These are phyloP conservation scores for Tulasnella sp. DNA, from an alignment of 768 basidiomycete genomes.

Conservation along the genomic window DNA sequence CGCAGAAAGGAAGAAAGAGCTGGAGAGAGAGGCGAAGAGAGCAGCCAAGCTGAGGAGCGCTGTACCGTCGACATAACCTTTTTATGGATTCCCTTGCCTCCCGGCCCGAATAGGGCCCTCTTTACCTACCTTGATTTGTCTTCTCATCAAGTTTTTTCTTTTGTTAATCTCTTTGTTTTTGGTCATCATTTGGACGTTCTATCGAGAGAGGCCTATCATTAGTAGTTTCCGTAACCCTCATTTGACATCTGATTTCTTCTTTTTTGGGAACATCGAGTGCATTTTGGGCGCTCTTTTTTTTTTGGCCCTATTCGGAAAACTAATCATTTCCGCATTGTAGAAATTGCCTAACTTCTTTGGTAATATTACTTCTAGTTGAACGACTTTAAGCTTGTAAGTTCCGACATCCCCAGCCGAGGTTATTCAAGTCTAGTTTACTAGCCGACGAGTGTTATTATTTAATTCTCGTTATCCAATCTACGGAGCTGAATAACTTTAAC, in stretches of 20 bases:
- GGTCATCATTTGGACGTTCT: conserved; percentile 10
- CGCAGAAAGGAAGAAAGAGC: conserved; percentile 68
- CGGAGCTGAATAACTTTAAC: too few species aligned
- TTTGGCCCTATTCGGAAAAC: neutral
- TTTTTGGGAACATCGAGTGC: neutral
- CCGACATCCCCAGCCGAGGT: too few species aligned
- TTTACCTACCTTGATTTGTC: neutral
- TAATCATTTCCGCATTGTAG: too few species aligned
- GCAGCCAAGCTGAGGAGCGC: neutral
- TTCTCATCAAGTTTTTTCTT: neutral
- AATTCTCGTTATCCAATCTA: too few species aligned
- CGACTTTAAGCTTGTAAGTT: too few species aligned
- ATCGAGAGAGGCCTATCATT: conserved; percentile 14
- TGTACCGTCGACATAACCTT: neutral
- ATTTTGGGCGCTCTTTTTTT: neutral
- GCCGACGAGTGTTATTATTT: too few species aligned
- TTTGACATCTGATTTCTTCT: conserved; percentile 4
- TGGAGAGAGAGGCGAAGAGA: conserved; percentile 53
- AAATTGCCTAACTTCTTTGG: too few species aligned
- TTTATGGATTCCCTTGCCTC: neutral
- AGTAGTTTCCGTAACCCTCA: conserved; percentile 4
- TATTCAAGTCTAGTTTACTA: too few species aligned
- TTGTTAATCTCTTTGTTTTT: neutral
- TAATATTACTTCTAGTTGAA: too few species aligned
- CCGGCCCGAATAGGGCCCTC: neutral